Percentiles rank a stretch among this genome's conserved stretches.
phyloP scores from a whole-genome alignment of 352 stramenopile species.

The Pythium phragmitis region DNA sequence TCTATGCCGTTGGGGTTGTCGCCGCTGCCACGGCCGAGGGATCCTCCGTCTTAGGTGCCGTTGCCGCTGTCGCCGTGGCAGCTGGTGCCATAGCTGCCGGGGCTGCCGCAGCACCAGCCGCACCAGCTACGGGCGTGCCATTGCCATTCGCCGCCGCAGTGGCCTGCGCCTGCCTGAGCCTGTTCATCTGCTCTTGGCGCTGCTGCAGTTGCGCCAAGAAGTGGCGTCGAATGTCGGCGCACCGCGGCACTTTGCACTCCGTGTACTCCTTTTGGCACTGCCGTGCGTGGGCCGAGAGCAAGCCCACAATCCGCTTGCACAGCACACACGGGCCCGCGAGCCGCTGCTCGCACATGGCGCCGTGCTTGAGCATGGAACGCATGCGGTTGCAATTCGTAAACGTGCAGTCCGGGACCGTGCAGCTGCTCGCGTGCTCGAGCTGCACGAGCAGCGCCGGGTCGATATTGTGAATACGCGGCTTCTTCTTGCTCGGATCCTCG shows the following conservation, averaged over 20 bases:
- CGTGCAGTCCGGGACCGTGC: constrained; percentile 61
- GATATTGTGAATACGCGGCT: constrained; percentile 85
- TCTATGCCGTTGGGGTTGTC: constrained; percentile 16
- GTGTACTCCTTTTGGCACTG: constrained; percentile 80
- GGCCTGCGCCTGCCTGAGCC: constrained; percentile 37
- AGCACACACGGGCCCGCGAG: constrained; percentile 76
- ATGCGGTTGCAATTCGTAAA: constrained; percentile 88
- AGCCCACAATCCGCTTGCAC: constrained; percentile 83
- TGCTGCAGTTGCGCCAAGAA: constrained; percentile 81
- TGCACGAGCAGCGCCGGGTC: constrained; percentile 85
- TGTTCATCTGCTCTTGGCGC: constrained; percentile 58
- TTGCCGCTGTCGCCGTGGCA: not conserved
- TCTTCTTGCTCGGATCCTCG: constrained; percentile 91
- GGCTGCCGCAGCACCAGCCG: constrained; percentile 6
- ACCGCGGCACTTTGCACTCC: constrained; percentile 81
- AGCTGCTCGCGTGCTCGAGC: constrained; percentile 81
- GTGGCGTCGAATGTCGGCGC: constrained; percentile 81
- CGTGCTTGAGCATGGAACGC: constrained; percentile 89
- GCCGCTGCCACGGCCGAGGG: not conserved
- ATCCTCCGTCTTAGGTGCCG: not conserved
- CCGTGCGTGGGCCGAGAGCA: constrained; percentile 79
- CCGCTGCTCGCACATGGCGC: constrained; percentile 81
- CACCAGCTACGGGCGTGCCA: not conserved
- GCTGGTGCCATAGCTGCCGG: not conserved
- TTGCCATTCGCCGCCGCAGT: constrained; percentile 14